phyloP scores from a whole-genome alignment of 495 filamentous ascomycete species.

The Penicillium goetzii region DNA sequence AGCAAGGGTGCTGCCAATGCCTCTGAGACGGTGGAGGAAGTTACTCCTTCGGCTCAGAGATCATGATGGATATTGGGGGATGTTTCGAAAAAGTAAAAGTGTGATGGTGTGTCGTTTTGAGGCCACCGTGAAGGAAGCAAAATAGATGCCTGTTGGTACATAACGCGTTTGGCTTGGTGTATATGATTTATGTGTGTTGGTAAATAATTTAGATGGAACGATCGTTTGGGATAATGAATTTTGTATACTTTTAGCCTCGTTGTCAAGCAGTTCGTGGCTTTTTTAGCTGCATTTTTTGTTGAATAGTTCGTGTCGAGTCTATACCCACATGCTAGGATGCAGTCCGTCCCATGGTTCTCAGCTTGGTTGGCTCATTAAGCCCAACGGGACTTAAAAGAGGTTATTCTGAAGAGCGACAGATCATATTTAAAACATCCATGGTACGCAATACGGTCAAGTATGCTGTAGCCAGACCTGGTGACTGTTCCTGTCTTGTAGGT shows the following conservation, averaged over 20 bases:
- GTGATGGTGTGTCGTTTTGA: neutral
- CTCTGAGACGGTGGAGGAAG: conserved; percentile 32
- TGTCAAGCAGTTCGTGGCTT: too few relatives aligned
- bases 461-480: too few relatives aligned
- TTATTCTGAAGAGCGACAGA: too few relatives aligned
- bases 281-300: neutral
- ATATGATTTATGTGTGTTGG: neutral
- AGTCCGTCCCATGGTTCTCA: too few relatives aligned
- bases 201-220: neutral
- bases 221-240: neutral
- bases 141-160: neutral
- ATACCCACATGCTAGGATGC: too few relatives aligned
- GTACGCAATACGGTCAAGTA: too few relatives aligned
- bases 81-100: neutral
- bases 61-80: conserved; percentile 16
- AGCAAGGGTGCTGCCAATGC: conserved; percentile 44
- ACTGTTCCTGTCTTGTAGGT: too few relatives aligned
- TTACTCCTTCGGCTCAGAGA: conserved; percentile 10
- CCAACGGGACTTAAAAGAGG: too few relatives aligned
- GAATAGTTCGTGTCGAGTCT: neutral
- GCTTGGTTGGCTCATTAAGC: too few relatives aligned
- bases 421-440: too few relatives aligned
- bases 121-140: neutral
- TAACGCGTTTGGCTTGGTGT: neutral
- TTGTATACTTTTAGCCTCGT: neutral